Base-by-base conservation (phyloP, 73 alveolate species). In the Diophrys appendiculata region DNA sequence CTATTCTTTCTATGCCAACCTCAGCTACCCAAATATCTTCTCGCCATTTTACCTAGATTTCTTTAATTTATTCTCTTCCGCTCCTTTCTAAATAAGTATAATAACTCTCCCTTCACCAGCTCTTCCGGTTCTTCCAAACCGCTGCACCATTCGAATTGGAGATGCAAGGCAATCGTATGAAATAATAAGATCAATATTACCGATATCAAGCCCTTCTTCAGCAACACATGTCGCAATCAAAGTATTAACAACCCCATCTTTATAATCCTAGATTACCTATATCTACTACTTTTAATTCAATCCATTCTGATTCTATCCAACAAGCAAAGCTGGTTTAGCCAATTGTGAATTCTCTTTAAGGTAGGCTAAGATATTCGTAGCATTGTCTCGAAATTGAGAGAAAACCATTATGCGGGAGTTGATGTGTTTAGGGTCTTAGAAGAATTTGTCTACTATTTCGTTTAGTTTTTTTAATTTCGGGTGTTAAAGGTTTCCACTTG, bases 101-200 rank as follows among this genome's bases (percentile, higher is more conserved):
- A 89, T 86, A n/a, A 92, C 93, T 77, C 70, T 65, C n/a, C 98
- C 98, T 30, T 60, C 80, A 33, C 94, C 90, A 34, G 86, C 88
- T 81, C 98, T 78, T 0, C 98, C 98, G 11, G 98, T 92, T 86
- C 98, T 89, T 24, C 98, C 98, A 82, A 92, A 85, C 64, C 98
- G 90, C 67, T 92, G 77, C 33, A 92, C 81, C 96, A 92, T 90
- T 78, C 96, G 79, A 31, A 92, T 92, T 2, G 98, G 98, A 67
- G 96, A 89, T 13, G 89, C 73, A 3, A 87, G 89, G 53, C 92
- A 89, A 64, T 92, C 98, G 86, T 86, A 92, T 55, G 93, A 80
- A 1, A 92, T 80, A 34, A 92, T 90, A 11, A 92, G 72, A 77
- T 92, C 91, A 1, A 92, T 92, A 54, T 86, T 92, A 26, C 98